These are phyloP conservation scores for Cymbopogon citratus DNA, from an alignment of 176 grass and related monocot species.

Conservation along the genomic window DNA sequence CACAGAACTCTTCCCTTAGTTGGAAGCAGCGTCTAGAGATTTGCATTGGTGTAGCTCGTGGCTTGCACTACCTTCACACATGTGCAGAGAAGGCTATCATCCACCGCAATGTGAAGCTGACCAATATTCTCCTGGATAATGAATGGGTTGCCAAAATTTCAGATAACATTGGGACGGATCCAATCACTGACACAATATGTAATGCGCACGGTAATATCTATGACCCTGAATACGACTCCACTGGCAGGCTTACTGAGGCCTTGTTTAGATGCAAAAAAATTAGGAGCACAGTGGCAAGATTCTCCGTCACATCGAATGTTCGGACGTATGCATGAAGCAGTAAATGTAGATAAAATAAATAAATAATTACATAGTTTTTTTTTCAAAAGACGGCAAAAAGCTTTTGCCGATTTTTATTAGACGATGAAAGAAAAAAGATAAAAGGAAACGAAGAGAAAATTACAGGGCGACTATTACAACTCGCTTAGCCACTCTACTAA, in stretches of 20 bases:
- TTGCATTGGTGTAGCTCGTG: neutral
- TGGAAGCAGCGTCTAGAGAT: constrained; percentile 1
- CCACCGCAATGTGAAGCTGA: neutral
- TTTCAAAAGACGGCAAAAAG: too few relatives aligned
- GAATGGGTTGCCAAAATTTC: neutral
- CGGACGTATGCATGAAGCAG: too few relatives aligned
- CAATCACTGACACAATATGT: neutral
- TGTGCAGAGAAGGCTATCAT: neutral
- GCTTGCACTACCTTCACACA: neutral
- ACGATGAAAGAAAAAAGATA: too few relatives aligned
- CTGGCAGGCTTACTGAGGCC: neutral
- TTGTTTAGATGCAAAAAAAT: too few relatives aligned
- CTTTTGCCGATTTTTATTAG: too few relatives aligned
- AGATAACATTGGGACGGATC: neutral
- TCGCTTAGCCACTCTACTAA: too few relatives aligned
- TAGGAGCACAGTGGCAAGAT: too few relatives aligned
- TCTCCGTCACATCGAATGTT: too few relatives aligned
- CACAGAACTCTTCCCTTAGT: neutral
- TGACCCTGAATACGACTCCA: neutral
- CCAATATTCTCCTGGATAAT: neutral
- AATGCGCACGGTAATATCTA: neutral
- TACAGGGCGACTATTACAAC: too few relatives aligned
- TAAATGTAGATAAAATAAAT: too few relatives aligned
- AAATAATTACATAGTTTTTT: too few relatives aligned
- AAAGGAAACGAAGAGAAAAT: too few relatives aligned